Evolutionary conservation across 106 monocot genomes (phyloP).

Genomic region (Allium fistulosum): DNA sequence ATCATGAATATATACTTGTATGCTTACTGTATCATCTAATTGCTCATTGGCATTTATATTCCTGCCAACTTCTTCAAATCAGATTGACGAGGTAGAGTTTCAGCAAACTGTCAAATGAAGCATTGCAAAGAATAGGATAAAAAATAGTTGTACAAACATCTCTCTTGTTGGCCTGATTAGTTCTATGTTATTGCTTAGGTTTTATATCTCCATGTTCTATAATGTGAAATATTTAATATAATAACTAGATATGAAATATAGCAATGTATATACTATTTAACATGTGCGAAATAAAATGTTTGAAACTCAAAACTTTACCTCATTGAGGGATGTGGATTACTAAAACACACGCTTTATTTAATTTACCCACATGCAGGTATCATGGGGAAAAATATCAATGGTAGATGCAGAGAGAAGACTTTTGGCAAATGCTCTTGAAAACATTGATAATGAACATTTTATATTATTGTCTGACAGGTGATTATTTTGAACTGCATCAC

Average conservation of each 20-base stretch:
- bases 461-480: slow-evolving; percentile 94
- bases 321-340: slow-evolving; percentile 1
- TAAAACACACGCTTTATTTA: neutral
- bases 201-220: neutral
- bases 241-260: neutral
- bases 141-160: no score
- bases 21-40: no score
- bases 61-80: no score
- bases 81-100: no score
- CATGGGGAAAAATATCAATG: slow-evolving; percentile 92
- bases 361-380: slow-evolving; percentile 41
- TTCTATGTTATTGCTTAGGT: neutral
- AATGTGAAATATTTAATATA: neutral
- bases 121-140: no score
- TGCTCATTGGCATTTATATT: no score
- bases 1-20: no score
- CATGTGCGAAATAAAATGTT: no score
- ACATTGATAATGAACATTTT: slow-evolving; percentile 92
- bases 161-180: neutral
- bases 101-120: no score
- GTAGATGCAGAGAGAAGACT: slow-evolving; percentile 93
- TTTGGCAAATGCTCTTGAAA: slow-evolving; percentile 76
- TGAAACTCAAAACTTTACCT: neutral
- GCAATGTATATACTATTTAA: neutral
- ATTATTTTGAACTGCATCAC: slow-evolving; percentile 8